These are phyloP conservation scores for Cutaneotrichosporon sp. DNA, from an alignment of 1,284 basidiomycete genomes.

Conservation along the genomic window DNA sequence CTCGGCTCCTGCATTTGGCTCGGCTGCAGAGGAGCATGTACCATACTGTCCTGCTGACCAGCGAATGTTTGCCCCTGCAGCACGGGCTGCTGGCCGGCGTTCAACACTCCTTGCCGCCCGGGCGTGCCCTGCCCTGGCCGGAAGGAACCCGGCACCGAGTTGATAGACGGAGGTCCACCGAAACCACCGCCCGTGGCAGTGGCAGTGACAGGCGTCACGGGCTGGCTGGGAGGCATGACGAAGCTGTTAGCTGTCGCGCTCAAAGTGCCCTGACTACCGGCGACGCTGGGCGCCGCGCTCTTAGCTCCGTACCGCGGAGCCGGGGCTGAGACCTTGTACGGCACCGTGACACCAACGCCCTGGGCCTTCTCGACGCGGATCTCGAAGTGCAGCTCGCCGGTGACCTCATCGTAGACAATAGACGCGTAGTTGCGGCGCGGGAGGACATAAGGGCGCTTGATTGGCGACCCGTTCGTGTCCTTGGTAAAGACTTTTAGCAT, in stretches of 20 bases:
- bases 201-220: neutral
- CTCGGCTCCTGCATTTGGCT: conserved; percentile 4
- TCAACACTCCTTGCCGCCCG: neutral
- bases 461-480: conserved; percentile 71
- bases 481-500: conserved; percentile 81
- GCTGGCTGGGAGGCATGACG: neutral
- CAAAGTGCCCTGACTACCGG: neutral
- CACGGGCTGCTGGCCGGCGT: neutral
- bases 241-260: neutral
- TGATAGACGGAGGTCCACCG: neutral
- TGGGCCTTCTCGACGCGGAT: conserved; percentile 82
- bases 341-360: conserved; percentile 71
- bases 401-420: conserved; percentile 62
- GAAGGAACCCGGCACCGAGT: neutral
- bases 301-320: conserved; percentile 24
- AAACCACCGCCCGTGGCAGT: neutral
- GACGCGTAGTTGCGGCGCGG: conserved; percentile 86
- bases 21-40: neutral
- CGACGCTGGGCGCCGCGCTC: conserved; percentile 1
- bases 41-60: neutral
- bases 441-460: conserved; percentile 31
- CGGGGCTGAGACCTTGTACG: conserved; percentile 56
- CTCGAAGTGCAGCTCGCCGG: conserved; percentile 77
- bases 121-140: neutral
- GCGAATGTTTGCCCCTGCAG: neutral